Evolutionary conservation across 805 yeast species (phyloP), one percentile per base, ranked within the genome.

Genomic region (Pichia paraexigua): DNA sequence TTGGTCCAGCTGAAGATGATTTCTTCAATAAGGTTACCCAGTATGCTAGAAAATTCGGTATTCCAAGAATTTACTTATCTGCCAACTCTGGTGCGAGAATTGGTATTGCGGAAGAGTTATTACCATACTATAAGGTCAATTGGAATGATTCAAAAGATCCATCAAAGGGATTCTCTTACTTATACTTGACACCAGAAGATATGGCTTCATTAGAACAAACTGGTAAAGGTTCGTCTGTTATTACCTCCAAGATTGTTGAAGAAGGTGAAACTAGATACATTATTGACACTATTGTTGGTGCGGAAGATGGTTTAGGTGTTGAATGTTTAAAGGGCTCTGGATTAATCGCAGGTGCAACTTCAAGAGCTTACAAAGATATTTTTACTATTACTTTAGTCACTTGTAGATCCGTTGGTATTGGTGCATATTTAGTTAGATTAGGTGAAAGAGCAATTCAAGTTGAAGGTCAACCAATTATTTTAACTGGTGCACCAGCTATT

Each of bases 371-470:
- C 80, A 87, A 87, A 69, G 99, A 94, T 66, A 94, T 94, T 56
- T 94, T 94, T 76, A 94, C 99, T 21, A 82, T 91, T 53, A 92
- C 99, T n/a, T 77, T 94, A 69, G 99, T 94, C 51, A 94, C 99
- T n/a, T 91, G 98, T 75, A 85, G 99, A 78, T 91, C 98, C 48
- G 99, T 94, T 63, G 99, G 99, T 84, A 94, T 94, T 69, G 99
- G 99, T 76, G 99, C 99, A 45, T 94, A 94, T 68, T 78, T 94
- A 67, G 99, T 94, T 42, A 86, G 99, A 72, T 79, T 94, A 60
- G 99, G 99, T 64, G 98, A 94, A 78, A 86, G 99, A 77, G 95
- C 98, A 43, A 91, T 94, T 63, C 99, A 94, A 75, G 87, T 94
- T 62, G 97, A 94, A 70, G 99, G 99, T 43, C 98, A 94, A 73